These are phyloP conservation scores for Salvia miltiorrhiza DNA, from an alignment of 257 asterid genomes.

Conservation along the genomic window DNA sequence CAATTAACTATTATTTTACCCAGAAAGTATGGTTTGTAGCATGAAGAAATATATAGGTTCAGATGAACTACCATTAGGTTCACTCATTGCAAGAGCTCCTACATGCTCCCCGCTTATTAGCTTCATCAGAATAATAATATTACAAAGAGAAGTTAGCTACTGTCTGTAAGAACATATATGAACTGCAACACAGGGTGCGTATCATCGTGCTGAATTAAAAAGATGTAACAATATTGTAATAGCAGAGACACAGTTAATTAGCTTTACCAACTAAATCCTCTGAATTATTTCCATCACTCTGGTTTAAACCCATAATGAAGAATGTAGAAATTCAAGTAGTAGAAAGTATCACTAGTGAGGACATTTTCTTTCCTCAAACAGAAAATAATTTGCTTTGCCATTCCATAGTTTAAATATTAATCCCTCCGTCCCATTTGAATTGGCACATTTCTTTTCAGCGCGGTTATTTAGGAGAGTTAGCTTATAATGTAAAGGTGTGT, in stretches of 20 bases:
- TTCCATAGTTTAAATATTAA: neutral
- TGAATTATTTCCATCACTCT: neutral
- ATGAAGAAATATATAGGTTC: conserved; percentile 14
- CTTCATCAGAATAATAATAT: conserved; percentile 51
- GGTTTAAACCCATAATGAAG: neutral
- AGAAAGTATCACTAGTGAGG: neutral
- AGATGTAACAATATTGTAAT: neutral
- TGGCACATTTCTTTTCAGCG: too few species aligned
- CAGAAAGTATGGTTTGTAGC: conserved; percentile 4
- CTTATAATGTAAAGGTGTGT: too few species aligned
- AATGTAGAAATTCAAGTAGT: neutral
- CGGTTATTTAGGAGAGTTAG: too few species aligned
- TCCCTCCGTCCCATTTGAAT: too few species aligned
- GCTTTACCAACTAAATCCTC: too few species aligned
- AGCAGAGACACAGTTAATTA: too few species aligned
- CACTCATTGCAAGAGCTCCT: conserved; percentile 99
- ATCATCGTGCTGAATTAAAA: neutral
- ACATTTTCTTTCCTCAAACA: neutral
- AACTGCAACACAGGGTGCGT: neutral
- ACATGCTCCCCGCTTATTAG: conserved; percentile 91
- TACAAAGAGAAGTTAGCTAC: conserved; percentile 24
- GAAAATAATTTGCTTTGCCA: neutral
- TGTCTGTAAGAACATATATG: neutral
- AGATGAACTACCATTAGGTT: conserved; percentile 75
- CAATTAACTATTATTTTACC: neutral